These are phyloP conservation scores for Candida sp. DNA, from an alignment of 1,139 yeast genomes.

Conservation along the genomic window DNA sequence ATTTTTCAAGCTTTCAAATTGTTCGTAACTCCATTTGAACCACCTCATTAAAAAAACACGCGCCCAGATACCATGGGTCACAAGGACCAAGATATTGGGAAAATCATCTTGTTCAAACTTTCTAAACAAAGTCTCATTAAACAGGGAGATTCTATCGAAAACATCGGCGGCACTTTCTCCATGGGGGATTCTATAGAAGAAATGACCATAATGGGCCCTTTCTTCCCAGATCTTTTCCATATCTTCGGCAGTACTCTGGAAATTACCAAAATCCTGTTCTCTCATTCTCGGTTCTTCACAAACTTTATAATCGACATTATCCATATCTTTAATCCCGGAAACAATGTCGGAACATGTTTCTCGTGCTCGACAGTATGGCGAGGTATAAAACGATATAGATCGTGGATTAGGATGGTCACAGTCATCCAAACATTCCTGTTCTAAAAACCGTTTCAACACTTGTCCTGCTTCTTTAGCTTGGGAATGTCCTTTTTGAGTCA, in stretches of 20 bases:
- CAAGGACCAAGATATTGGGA: slow-evolving; percentile 74
- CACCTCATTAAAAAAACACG: slow-evolving; percentile 89
- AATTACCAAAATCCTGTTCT: slow-evolving; percentile 94
- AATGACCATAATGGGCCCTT: slow-evolving; percentile 87
- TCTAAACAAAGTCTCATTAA: slow-evolving; percentile 80
- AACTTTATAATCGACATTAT: slow-evolving; percentile 49
- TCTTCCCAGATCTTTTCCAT: slow-evolving; percentile 81
- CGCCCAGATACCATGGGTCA: slow-evolving; percentile 94
- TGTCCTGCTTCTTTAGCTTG: slow-evolving; percentile 72
- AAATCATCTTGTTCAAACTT: slow-evolving; percentile 68
- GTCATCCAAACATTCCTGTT: slow-evolving; percentile 41
- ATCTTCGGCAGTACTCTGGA: slow-evolving; percentile 72
- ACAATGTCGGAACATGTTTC: slow-evolving; percentile 74
- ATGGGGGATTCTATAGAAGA: slow-evolving; percentile 84
- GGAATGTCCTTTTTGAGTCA: slow-evolving; percentile 64
- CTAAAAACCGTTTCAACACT: slow-evolving; percentile 49
- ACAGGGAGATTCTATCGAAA: slow-evolving; percentile 84
- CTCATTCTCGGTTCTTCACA: slow-evolving; percentile 87
- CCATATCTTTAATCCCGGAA: slow-evolving; percentile 51
- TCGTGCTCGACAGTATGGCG: slow-evolving; percentile 80
- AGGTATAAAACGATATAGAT: slow-evolving; percentile 62
- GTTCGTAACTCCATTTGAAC: slow-evolving; percentile 91
- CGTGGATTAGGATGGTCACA: slow-evolving; percentile 17
- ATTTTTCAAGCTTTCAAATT: slow-evolving; percentile 77
- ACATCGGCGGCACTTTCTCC: slow-evolving; percentile 98